These are phyloP conservation scores for Colletotrichum sidae DNA, from an alignment of 2,329 filamentous ascomycete species.

Conservation along the genomic window DNA sequence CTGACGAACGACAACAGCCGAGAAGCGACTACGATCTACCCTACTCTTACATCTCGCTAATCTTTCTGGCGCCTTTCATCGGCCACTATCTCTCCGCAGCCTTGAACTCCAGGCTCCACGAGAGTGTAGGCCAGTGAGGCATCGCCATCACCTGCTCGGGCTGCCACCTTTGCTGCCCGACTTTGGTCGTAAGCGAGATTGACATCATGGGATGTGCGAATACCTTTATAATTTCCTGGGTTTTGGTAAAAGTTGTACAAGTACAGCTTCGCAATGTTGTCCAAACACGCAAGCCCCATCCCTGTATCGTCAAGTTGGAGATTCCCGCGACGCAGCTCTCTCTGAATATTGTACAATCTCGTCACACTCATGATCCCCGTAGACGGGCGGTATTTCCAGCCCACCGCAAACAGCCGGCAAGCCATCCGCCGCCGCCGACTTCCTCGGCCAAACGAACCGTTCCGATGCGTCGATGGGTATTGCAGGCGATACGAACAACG, in stretches of 20 bases:
- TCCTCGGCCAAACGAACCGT: constrained; percentile 4
- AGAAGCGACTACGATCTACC: constrained; percentile 66
- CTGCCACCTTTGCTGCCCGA: constrained; percentile 66
- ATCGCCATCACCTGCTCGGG: constrained; percentile 74
- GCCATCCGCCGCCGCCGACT: too few species aligned
- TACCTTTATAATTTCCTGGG: neutral
- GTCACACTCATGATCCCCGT: constrained; percentile 3
- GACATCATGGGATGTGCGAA: neutral
- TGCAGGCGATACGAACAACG: constrained; percentile 17
- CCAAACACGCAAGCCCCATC: too few species aligned
- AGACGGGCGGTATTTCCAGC: constrained; percentile 14
- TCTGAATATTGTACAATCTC: neutral
- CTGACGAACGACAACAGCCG: neutral
- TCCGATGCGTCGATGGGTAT: constrained; percentile 13
- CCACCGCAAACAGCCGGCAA: neutral
- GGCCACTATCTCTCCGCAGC: constrained; percentile 74
- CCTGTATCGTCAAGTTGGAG: too few species aligned
- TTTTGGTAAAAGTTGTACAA: too few species aligned
- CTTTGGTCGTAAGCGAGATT: constrained; percentile 52
- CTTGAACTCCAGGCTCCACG: constrained; percentile 73
- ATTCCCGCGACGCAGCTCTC: too few species aligned
- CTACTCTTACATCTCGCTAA: constrained; percentile 72
- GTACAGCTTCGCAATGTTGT: too few species aligned
- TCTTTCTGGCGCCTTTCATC: constrained; percentile 75
- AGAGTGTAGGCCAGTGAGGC: constrained; percentile 75